Base-by-base conservation (phyloP, 768 basidiomycete genomes). In the Kwoniella sp. region DNA sequence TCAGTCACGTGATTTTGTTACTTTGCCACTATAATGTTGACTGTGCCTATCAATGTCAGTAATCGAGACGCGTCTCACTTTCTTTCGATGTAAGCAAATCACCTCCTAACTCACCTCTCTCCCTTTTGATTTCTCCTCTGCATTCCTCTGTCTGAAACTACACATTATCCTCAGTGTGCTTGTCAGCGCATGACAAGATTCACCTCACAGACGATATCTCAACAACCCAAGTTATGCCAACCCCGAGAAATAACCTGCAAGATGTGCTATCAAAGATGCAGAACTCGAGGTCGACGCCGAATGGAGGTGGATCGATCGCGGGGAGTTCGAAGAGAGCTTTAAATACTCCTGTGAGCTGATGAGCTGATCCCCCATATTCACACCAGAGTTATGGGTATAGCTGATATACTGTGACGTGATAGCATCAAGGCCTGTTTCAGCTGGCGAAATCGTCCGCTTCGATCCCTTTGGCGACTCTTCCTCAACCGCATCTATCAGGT, bases 161-260 rank as follows among this genome's bases (percentile, higher is more conserved):
- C 34, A 37, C n/a, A n/a, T n/a, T n/a, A n/a, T n/a, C n/a, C n/a
- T n/a, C n/a, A n/a, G n/a, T n/a, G n/a, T n/a, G n/a, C n/a, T n/a
- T n/a, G n/a, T n/a, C n/a, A n/a, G n/a, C n/a, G n/a, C n/a, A n/a
- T n/a, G n/a, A n/a, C n/a, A n/a, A n/a, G n/a, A n/a, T n/a, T n/a
- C n/a, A n/a, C n/a, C n/a, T n/a, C n/a, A n/a, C n/a, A n/a, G n/a
- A n/a, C n/a, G n/a, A n/a, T n/a, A n/a, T n/a, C n/a, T n/a, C n/a
- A n/a, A n/a, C n/a, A n/a, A n/a, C n/a, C n/a, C n/a, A 34, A 9
- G 41, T 11, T 45, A 70, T 69, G 70, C 37, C 61, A 5, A 63
- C 50, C 1, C 73, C 73, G 20, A 31, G 63, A n/a, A 74, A 65
- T 13, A 72, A 74, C 51, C 66, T 74, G 9, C 51, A 61, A 26